Evolutionary conservation across 73 alveolate genomes (phyloP).

Genomic region (Stentor coeruleus): DNA sequence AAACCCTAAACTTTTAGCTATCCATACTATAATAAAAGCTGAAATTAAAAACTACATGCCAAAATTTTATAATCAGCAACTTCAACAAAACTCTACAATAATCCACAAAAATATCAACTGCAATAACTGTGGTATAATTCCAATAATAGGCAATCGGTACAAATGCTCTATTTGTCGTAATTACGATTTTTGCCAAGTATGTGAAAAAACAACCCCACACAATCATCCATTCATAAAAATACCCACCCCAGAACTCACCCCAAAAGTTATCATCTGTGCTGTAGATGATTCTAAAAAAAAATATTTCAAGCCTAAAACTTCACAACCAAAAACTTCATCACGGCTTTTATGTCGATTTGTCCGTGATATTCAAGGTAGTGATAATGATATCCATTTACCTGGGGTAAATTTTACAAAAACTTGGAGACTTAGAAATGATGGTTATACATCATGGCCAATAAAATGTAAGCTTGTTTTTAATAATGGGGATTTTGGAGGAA

Average conservation of each 20-base stretch:
- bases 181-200: slow-evolving; percentile 72
- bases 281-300: background rate
- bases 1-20: background rate
- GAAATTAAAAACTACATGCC: slow-evolving; percentile 22
- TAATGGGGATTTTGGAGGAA: slow-evolving; percentile 45
- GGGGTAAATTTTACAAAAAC: slow-evolving; percentile 27
- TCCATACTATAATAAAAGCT: slow-evolving; percentile 17
- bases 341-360: slow-evolving; percentile 18
- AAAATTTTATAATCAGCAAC: background rate
- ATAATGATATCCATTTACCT: slow-evolving; percentile 21
- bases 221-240: slow-evolving; percentile 82
- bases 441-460: slow-evolving; percentile 47
- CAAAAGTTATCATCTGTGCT: slow-evolving; percentile 26
- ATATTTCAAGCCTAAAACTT: background rate
- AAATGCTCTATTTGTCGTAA: slow-evolving; percentile 73
- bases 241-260: slow-evolving; percentile 51
- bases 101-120: slow-evolving; percentile 59
- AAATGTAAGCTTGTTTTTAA: slow-evolving; percentile 32
- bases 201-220: slow-evolving; percentile 67
- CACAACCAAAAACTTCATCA: background rate
- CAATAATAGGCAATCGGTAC: slow-evolving; percentile 77
- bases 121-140: slow-evolving; percentile 61
- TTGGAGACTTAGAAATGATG: slow-evolving; percentile 58
- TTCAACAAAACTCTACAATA: background rate
- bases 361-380: background rate